Percentiles rank a stretch among this genome's conserved stretches.
phyloP scores from a whole-genome alignment of 2,329 filamentous ascomycete genomes.

The Phialocephala subalpina region DNA sequence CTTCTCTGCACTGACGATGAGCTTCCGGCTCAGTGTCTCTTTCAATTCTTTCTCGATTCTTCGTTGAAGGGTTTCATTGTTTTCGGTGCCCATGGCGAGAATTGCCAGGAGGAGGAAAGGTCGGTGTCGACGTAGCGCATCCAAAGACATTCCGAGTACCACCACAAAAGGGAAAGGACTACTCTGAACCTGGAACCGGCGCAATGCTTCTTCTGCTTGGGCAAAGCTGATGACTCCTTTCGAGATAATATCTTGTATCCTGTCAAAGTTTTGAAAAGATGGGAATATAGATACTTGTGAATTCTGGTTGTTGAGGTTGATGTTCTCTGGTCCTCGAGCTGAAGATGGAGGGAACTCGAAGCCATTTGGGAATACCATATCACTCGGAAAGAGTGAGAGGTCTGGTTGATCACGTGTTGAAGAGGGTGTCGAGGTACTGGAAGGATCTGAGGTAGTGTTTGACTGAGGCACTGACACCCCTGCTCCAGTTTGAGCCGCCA shows the following conservation, averaged over 20 bases:
- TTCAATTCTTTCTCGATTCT: slow-evolving; percentile 66
- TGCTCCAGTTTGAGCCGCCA: slow-evolving; percentile 20
- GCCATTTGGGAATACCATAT: background rate
- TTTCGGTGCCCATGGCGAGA: slow-evolving; percentile 57
- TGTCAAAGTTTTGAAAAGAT: slow-evolving; percentile 36
- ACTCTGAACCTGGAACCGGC: slow-evolving; percentile 24
- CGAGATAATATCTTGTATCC: slow-evolving; percentile 36
- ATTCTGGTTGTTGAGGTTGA: background rate
- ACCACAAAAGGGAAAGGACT: slow-evolving; percentile 37
- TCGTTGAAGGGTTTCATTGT: slow-evolving; percentile 58
- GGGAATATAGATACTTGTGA: background rate
- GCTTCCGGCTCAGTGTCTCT: slow-evolving; percentile 63
- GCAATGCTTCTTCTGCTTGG: slow-evolving; percentile 32
- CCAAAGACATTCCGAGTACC: slow-evolving; percentile 51
- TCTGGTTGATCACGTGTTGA: background rate
- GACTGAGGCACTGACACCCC: background rate
- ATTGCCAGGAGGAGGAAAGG: slow-evolving; percentile 64
- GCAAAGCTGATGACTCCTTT: slow-evolving; percentile 26
- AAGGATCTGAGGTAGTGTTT: background rate
- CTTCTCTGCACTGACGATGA: slow-evolving; percentile 64
- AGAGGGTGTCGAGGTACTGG: background rate
- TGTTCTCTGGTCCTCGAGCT: too few relatives aligned
- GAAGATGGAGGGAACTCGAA: background rate
- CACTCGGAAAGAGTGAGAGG: background rate
- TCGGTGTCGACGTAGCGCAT: slow-evolving; percentile 51